Conservation (phyloP, 2,329 filamentous ascomycete species). For the Cordyceps militaris region DNA sequence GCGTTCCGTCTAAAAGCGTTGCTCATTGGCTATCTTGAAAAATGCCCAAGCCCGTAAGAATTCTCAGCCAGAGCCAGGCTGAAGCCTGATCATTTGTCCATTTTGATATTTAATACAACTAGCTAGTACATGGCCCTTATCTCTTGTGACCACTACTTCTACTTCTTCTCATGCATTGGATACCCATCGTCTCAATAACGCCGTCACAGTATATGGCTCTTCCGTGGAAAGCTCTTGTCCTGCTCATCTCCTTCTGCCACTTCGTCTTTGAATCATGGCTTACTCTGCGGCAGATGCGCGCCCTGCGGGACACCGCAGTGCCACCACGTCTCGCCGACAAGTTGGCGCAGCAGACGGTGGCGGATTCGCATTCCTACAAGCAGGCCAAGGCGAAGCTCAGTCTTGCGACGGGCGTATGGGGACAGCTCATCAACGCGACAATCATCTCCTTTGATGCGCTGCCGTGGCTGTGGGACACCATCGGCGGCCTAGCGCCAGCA, state of each 20-base stretch:
- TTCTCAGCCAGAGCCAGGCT: too few species aligned
- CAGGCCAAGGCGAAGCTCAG: neutral
- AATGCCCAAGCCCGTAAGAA: too few species aligned
- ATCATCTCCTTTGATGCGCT: neutral
- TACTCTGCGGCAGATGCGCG: neutral
- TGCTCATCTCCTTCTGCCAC: neutral
- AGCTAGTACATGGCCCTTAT: neutral
- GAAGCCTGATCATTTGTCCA: too few species aligned
- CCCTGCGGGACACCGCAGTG: neutral
- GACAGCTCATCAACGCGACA: neutral
- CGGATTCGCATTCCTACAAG: neutral
- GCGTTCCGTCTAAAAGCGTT: neutral
- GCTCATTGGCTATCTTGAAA: neutral
- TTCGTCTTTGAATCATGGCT: neutral
- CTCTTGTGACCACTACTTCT: neutral
- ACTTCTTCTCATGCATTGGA: neutral
- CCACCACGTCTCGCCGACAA: neutral
- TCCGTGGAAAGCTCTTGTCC: neutral
- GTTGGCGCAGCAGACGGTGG: neutral
- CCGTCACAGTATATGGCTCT: neutral
- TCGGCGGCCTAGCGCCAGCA: neutral
- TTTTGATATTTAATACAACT: too few species aligned
- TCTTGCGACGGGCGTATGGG: neutral
- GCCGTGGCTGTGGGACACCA: neutral
- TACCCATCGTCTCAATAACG: neutral